Evolutionary conservation across 2,329 filamentous ascomycete genomes (phyloP).

Genomic region (Cladosporium sp.): DNA sequence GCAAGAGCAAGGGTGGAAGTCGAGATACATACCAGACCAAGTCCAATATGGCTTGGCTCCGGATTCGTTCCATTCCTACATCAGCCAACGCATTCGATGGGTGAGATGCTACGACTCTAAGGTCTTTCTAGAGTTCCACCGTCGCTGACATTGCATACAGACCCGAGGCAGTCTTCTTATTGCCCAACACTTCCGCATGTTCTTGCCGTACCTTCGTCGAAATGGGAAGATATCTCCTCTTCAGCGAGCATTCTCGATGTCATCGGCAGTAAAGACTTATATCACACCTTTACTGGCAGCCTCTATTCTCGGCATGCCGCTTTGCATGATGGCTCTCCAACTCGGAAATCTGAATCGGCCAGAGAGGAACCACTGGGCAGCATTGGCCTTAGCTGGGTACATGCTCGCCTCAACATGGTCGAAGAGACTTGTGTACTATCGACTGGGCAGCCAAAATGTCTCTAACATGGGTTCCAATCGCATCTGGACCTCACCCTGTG

Average conservation of each 20-base stretch:
- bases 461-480: conserved; percentile 10
- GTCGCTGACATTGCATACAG: neutral
- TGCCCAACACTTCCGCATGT: neutral
- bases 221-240: too few relatives aligned
- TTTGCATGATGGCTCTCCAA: neutral
- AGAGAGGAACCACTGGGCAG: neutral
- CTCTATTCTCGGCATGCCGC: neutral
- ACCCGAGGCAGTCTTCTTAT: neutral
- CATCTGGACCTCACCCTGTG: conserved; percentile 9
- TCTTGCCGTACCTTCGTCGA: neutral
- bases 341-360: neutral
- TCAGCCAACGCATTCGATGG: conserved; percentile 10
- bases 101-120: neutral
- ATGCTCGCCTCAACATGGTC: neutral
- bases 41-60: conserved; percentile 1
- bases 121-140: too few relatives aligned
- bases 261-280: neutral
- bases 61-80: conserved; percentile 1
- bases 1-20: neutral
- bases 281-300: neutral
- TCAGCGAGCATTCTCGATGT: too few relatives aligned
- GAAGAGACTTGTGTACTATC: conserved; percentile 8
- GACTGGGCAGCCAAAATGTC: conserved; percentile 4
- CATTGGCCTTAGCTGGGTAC: neutral
- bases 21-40: neutral